Conservation (phyloP, 345 rosid species). For the Eucalyptus camaldulensis region DNA sequence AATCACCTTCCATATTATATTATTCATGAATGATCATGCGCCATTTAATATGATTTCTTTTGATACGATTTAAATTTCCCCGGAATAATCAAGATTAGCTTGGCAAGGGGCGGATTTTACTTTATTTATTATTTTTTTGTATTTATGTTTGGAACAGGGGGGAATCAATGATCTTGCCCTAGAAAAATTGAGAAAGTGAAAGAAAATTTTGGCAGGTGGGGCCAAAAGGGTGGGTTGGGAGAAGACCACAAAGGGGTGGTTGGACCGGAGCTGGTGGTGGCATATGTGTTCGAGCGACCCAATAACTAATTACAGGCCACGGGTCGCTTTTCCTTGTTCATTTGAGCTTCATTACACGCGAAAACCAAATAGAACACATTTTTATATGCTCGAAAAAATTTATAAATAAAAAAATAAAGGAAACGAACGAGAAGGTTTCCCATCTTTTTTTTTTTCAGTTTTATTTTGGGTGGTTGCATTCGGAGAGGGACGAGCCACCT, state of each 20-base stretch:
- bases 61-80: neutral
- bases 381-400: neutral
- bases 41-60: neutral
- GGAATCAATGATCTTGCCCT: neutral
- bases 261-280: conserved; percentile 25
- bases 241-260: conserved; percentile 2
- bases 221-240: neutral
- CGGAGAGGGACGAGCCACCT: neutral
- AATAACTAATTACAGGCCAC: neutral
- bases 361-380: neutral
- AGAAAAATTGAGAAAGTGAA: neutral
- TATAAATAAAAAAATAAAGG: neutral
- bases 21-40: neutral
- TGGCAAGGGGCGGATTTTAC: neutral
- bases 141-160: neutral
- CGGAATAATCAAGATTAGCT: neutral
- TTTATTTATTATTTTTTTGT: neutral
- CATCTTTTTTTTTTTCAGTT: neutral
- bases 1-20: conserved; percentile 3
- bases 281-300: conserved; percentile 33
- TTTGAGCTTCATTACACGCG: neutral
- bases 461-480: neutral
- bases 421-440: neutral
- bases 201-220: neutral
- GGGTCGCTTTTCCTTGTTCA: neutral